Conservation (phyloP, 1,284 basidiomycete species). For the Ustilago shanxiensis region DNA sequence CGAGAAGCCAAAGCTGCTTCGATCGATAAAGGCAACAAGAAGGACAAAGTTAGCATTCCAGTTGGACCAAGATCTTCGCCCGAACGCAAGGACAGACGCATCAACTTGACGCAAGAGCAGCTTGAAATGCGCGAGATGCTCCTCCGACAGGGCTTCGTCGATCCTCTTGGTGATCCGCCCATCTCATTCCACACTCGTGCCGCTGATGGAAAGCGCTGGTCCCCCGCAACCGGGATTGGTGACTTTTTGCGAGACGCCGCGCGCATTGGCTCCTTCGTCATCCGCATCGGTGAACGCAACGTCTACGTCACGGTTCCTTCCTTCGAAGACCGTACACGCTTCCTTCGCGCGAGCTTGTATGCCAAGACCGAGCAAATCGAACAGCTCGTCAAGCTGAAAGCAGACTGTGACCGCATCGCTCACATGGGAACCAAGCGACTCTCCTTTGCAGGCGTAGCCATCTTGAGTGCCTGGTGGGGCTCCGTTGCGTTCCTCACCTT, state of each 20-base stretch:
- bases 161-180: constrained; percentile 55
- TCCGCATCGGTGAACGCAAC: constrained; percentile 56
- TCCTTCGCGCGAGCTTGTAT: constrained; percentile 51
- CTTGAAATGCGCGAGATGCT: constrained; percentile 46
- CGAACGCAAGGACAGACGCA: constrained; percentile 42
- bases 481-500: constrained; percentile 60
- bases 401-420: constrained; percentile 59
- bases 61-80: constrained; percentile 32
- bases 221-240: constrained; percentile 62
- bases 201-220: constrained; percentile 60
- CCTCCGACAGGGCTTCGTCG: constrained; percentile 47
- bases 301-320: constrained; percentile 58
- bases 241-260: constrained; percentile 63
- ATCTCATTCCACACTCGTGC: constrained; percentile 62
- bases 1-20: background rate
- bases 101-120: constrained; percentile 33
- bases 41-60: constrained; percentile 28
- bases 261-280: constrained; percentile 58
- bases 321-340: constrained; percentile 62
- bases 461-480: constrained; percentile 58
- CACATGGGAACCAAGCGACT: constrained; percentile 54
- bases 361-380: constrained; percentile 60
- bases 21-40: background rate
- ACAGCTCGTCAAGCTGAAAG: constrained; percentile 55
- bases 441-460: constrained; percentile 56